These are phyloP conservation scores for Funneliformis mosseae DNA, from an alignment of 192 early-diverging fungal species.

Conservation along the genomic window DNA sequence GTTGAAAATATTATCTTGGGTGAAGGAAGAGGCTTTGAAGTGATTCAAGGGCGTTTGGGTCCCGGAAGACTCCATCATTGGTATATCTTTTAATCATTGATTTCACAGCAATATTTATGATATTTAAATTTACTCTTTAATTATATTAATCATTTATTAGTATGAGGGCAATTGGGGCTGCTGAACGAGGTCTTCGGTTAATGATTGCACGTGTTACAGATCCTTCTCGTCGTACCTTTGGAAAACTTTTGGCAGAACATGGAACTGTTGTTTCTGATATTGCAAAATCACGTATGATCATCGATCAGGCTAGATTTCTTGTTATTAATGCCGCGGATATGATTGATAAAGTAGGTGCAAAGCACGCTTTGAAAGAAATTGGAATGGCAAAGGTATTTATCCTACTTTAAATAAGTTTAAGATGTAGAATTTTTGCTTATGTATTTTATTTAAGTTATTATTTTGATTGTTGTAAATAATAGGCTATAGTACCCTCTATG, in stretches of 20 bases:
- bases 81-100: conserved; percentile 33
- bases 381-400: conserved; percentile 89
- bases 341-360: conserved; percentile 88
- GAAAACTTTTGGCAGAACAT: conserved; percentile 81
- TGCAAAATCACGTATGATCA: conserved; percentile 84
- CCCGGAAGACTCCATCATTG: conserved; percentile 99
- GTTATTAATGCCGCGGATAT: conserved; percentile 90
- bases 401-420: not conserved
- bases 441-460: not conserved
- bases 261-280: conserved; percentile 82
- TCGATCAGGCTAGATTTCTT: conserved; percentile 89
- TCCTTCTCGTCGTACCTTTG: conserved; percentile 82
- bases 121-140: not conserved
- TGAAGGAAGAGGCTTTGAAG: conserved; percentile 97
- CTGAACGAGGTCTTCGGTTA: conserved; percentile 87
- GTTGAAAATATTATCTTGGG: conserved; percentile 87
- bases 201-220: conserved; percentile 83
- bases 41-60: conserved; percentile 95
- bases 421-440: not conserved
- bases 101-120: not conserved
- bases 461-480: conserved; percentile 3
- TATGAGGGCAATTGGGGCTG: conserved; percentile 94
- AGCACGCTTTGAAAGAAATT: conserved; percentile 90
- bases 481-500: conserved; percentile 75
- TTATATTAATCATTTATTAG: conserved; percentile 22